phyloP scores from a whole-genome alignment of 1,284 basidiomycete genomes.

The Naganishia sp. region DNA sequence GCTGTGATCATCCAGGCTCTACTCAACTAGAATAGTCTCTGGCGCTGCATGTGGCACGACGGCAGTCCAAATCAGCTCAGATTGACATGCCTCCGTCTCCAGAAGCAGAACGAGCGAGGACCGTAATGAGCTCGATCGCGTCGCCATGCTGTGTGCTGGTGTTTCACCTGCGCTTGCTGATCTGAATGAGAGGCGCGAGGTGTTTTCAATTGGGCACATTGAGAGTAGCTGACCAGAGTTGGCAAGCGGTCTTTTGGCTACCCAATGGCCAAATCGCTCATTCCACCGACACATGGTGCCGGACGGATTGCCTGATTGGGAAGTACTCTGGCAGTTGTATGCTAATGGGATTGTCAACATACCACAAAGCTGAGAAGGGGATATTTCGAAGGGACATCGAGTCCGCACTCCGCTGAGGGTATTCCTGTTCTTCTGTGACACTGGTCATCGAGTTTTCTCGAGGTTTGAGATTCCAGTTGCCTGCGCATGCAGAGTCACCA shows the following conservation, averaged over 20 bases:
- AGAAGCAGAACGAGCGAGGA: background rate
- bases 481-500: too few species aligned
- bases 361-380: too few species aligned
- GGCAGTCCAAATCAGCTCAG: background rate
- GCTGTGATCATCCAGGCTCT: background rate
- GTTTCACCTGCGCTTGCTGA: conserved; percentile 12
- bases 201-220: background rate
- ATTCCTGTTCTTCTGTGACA: too few species aligned
- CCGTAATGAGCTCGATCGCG: conserved; percentile 7
- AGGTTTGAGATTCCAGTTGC: too few species aligned
- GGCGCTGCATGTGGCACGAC: background rate
- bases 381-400: too few species aligned
- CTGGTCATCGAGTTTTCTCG: too few species aligned
- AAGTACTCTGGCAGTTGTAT: too few species aligned
- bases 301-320: too few species aligned
- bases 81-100: too few species aligned
- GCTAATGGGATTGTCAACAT: too few species aligned
- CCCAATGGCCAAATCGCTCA: conserved; percentile 26
- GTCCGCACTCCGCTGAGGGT: too few species aligned
- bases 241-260: conserved; percentile 5
- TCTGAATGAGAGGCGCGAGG: conserved; percentile 1
- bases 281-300: too few species aligned
- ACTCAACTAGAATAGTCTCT: background rate
- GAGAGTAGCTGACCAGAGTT: background rate
- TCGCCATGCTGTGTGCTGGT: conserved; percentile 1